These are phyloP conservation scores for Epichloe gansuensis DNA, from an alignment of 2,329 filamentous ascomycete genomes.

Conservation along the genomic window DNA sequence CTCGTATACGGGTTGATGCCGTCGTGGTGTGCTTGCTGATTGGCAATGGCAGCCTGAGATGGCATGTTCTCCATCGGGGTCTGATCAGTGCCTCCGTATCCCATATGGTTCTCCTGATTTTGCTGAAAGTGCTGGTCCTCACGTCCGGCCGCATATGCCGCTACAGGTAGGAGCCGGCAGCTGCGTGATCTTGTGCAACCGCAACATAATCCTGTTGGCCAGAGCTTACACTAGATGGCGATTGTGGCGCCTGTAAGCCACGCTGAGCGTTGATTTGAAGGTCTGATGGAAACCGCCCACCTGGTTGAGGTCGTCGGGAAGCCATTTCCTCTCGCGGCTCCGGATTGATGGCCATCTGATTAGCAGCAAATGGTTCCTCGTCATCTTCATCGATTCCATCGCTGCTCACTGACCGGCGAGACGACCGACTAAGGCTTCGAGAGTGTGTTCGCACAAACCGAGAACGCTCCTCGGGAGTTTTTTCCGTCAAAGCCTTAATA, in stretches of 20 bases:
- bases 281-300: slow-evolving; percentile 94
- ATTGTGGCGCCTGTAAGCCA: slow-evolving; percentile 68
- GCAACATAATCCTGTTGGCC: slow-evolving; percentile 31
- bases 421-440: slow-evolving; percentile 60
- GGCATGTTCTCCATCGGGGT: slow-evolving; percentile 36
- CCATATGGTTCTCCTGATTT: slow-evolving; percentile 12
- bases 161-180: slow-evolving; percentile 39
- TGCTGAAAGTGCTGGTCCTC: neutral
- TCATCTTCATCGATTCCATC: slow-evolving; percentile 67
- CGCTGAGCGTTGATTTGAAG: slow-evolving; percentile 67
- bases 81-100: slow-evolving; percentile 34
- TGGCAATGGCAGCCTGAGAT: slow-evolving; percentile 37
- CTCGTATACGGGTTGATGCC: slow-evolving; percentile 47
- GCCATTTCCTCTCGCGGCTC: slow-evolving; percentile 36
- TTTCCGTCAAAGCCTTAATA: slow-evolving; percentile 80
- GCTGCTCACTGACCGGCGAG: slow-evolving; percentile 52
- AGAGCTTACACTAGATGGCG: slow-evolving; percentile 73
- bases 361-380: slow-evolving; percentile 48
- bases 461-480: slow-evolving; percentile 74
- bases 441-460: slow-evolving; percentile 77
- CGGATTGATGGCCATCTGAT: slow-evolving; percentile 31
- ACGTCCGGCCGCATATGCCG: slow-evolving; percentile 19
- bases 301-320: slow-evolving; percentile 68
- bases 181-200: slow-evolving; percentile 48
- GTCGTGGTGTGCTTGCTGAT: slow-evolving; percentile 38